Conservation (phyloP, 352 stramenopile species). For the Globisporangium viniferum region DNA sequence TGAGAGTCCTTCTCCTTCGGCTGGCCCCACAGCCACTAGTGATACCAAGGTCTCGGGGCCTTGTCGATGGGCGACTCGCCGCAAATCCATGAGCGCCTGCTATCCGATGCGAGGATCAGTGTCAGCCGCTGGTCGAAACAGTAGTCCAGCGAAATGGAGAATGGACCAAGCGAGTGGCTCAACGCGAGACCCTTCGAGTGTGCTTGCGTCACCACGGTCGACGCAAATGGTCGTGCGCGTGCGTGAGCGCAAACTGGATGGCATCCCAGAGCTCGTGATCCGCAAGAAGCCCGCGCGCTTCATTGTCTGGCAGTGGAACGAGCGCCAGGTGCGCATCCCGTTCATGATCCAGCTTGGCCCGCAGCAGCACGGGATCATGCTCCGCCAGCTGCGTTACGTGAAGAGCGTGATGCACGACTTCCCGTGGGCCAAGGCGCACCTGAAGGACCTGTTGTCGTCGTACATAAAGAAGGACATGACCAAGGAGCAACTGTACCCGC, state of each 20-base stretch:
- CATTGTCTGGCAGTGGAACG: conserved; percentile 63
- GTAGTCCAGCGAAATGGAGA: conserved; percentile 14
- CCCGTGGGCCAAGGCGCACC: conserved; percentile 74
- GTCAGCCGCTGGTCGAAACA: conserved; percentile 4
- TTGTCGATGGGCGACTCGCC: conserved; percentile 29
- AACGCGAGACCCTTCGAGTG: background rate
- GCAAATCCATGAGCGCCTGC: conserved; percentile 58
- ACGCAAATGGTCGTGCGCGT: conserved; percentile 62
- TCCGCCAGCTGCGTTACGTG: conserved; percentile 78
- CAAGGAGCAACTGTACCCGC: conserved; percentile 76
- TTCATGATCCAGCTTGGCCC: conserved; percentile 58
- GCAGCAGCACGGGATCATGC: conserved; percentile 75
- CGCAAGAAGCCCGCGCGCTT: conserved; percentile 44
- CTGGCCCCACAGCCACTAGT: background rate
- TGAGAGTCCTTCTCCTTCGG: background rate
- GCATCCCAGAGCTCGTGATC: conserved; percentile 61
- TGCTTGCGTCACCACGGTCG: conserved; percentile 20
- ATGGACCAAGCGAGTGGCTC: background rate
- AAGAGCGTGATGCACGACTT: conserved; percentile 82
- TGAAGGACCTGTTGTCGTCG: conserved; percentile 54
- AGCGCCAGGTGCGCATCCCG: conserved; percentile 50
- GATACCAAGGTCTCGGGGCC: background rate
- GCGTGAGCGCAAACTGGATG: conserved; percentile 41
- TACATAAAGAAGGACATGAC: conserved; percentile 75
- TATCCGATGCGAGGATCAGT: conserved; percentile 7